phyloP scores from a whole-genome alignment of 2,329 filamentous ascomycete species.

The Sporothrix phasma region DNA sequence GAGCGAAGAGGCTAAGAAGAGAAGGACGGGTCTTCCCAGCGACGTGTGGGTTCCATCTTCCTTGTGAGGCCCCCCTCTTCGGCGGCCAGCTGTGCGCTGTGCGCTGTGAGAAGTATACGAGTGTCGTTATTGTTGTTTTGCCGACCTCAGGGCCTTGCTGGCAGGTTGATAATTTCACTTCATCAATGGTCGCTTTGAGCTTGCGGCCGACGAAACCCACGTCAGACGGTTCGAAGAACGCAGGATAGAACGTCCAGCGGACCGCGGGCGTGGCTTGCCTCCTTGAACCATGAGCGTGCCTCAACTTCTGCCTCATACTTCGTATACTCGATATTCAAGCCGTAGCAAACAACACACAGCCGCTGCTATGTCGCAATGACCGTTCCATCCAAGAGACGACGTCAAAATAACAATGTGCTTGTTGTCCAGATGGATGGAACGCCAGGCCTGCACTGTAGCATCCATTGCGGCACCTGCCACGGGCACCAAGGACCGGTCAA shows the following conservation, averaged over 20 bases:
- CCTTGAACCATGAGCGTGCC: too few species aligned
- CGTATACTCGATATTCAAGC: too few species aligned
- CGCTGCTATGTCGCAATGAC: too few species aligned
- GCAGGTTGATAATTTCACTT: not conserved
- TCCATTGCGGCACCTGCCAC: not conserved
- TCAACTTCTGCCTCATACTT: too few species aligned
- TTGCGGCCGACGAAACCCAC: not conserved
- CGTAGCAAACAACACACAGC: too few species aligned
- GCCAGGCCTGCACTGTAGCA: not conserved
- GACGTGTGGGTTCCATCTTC: not conserved
- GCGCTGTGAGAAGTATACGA: too few species aligned
- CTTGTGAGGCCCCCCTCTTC: not conserved
- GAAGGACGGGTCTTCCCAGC: slow-evolving; percentile 1
- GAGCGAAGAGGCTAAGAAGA: not conserved
- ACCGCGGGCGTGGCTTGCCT: too few species aligned
- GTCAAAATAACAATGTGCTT: not conserved
- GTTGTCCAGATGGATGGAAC: not conserved
- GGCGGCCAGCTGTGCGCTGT: not conserved
- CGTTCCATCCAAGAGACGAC: not conserved
- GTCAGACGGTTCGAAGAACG: too few species aligned
- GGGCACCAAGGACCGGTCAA: too few species aligned
- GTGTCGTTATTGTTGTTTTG: too few species aligned
- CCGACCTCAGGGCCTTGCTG: not conserved
- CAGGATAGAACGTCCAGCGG: too few species aligned
- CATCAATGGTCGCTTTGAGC: slow-evolving; percentile 1